Percentiles rank a stretch among this genome's conserved stretches.
These are phyloP conservation scores for Suillus luteus DNA, from an alignment of 768 basidiomycete genomes.

Conservation along the genomic window DNA sequence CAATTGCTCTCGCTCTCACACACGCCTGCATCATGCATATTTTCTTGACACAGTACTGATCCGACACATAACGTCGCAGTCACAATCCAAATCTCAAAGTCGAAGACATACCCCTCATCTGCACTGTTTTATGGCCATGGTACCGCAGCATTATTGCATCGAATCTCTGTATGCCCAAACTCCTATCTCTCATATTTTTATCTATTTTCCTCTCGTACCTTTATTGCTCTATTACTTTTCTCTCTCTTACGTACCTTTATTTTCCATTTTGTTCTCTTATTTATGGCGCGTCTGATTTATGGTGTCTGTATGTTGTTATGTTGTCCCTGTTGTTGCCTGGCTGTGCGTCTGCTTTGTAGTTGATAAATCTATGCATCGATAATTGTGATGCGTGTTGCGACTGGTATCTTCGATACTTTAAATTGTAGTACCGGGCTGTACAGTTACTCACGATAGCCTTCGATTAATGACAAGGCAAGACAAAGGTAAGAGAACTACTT, in stretches of 20 bases:
- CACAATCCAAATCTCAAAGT: neutral
- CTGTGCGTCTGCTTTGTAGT: slow-evolving; percentile 1
- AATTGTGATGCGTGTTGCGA: too few species aligned
- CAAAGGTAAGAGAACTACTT: too few species aligned
- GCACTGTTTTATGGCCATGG: slow-evolving; percentile 4
- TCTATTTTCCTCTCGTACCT: neutral
- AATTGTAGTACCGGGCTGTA: too few species aligned
- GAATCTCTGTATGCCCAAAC: neutral
- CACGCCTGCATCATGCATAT: neutral
- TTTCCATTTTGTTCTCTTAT: neutral
- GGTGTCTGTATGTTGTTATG: neutral
- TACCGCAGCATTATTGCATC: slow-evolving; percentile 1
- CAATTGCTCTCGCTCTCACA: neutral
- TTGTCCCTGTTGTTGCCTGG: neutral
- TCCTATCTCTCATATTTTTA: neutral
- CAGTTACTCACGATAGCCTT: too few species aligned
- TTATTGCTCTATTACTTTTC: neutral
- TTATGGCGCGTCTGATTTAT: neutral
- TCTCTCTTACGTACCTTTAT: neutral
- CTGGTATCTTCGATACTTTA: too few species aligned
- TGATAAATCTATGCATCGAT: slow-evolving; percentile 1
- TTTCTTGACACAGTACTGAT: neutral
- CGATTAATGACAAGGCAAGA: too few species aligned
- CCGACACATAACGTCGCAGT: neutral
- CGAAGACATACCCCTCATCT: slow-evolving; percentile 5